These are phyloP conservation scores for Cenchrus americanus DNA, from an alignment of 176 grass and related monocot species.

Conservation along the genomic window DNA sequence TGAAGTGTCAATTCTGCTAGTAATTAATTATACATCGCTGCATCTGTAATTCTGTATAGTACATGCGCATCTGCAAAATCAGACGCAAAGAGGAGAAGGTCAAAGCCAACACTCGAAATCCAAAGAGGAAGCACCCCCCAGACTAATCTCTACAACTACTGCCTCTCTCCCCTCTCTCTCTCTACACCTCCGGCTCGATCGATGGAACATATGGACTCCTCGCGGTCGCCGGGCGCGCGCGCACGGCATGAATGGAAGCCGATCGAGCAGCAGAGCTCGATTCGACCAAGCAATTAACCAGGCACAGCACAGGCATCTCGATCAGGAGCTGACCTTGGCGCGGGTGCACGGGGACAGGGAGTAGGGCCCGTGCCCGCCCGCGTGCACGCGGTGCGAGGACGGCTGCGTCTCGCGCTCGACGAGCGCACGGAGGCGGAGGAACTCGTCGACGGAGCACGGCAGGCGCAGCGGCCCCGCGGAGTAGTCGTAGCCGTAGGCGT, in stretches of 20 bases:
- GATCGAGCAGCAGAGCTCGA: background rate
- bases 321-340: constrained; percentile 49
- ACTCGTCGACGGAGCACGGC: constrained; percentile 90
- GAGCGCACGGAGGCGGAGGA: constrained; percentile 71
- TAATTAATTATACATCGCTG: constrained; percentile 48
- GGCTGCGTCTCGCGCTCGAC: constrained; percentile 58
- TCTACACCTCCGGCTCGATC: background rate
- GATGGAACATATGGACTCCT: background rate
- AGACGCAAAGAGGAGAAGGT: background rate
- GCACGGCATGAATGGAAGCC: background rate
- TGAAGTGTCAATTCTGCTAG: constrained; percentile 14
- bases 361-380: constrained; percentile 40
- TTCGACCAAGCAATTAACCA: background rate
- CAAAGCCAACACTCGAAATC: constrained; percentile 19
- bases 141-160: constrained; percentile 31
- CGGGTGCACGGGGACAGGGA: constrained; percentile 64
- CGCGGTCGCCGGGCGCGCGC: background rate
- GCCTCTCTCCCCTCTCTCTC: background rate
- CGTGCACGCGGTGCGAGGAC: constrained; percentile 43
- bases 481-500: constrained; percentile 81
- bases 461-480: constrained; percentile 67
- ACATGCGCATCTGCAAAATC: constrained; percentile 41
- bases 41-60: background rate
- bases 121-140: background rate
- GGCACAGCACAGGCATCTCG: background rate